phyloP scores from a whole-genome alignment of 2,329 filamentous ascomycete species.

The Nothophoma quercina region DNA sequence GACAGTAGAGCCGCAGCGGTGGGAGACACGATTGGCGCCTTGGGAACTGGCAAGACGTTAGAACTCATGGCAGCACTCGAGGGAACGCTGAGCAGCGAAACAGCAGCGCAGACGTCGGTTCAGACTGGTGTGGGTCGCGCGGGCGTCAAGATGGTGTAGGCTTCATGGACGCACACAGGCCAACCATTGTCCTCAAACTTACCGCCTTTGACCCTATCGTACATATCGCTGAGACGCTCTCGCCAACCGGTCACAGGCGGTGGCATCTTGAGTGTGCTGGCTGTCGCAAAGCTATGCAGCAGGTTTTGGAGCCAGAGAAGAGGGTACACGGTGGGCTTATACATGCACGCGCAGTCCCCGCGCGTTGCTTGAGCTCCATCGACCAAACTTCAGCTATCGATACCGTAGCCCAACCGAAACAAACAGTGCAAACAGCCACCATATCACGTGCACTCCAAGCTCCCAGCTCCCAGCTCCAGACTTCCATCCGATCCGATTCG shows the following conservation, averaged over 20 bases:
- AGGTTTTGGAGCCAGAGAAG: background rate
- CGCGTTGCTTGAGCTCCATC: conserved; percentile 11
- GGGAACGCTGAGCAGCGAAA: conserved; percentile 20
- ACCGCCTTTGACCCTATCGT: conserved; percentile 48
- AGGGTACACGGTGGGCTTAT: background rate
- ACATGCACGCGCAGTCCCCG: conserved; percentile 13
- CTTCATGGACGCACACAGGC: conserved; percentile 31
- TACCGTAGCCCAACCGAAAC: background rate
- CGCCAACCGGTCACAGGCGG: conserved; percentile 45
- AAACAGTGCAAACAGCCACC: conserved; percentile 6
- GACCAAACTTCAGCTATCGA: conserved; percentile 2
- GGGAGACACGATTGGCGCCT: conserved; percentile 47
- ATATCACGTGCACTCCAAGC: conserved; percentile 23
- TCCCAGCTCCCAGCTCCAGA: conserved; percentile 12
- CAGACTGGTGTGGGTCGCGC: conserved; percentile 28
- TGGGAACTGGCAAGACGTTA: conserved; percentile 46
- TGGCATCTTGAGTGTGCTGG: conserved; percentile 36
- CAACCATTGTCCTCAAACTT: conserved; percentile 43
- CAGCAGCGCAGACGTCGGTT: conserved; percentile 16
- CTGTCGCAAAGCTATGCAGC: conserved; percentile 9
- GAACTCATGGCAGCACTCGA: conserved; percentile 27
- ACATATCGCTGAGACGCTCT: conserved; percentile 44
- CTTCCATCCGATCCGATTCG: conserved; percentile 10
- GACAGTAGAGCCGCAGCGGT: conserved; percentile 47
- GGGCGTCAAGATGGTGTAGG: conserved; percentile 32